Conservation (phyloP, 768 basidiomycete genomes). For the Tephrocybe rancida region DNA sequence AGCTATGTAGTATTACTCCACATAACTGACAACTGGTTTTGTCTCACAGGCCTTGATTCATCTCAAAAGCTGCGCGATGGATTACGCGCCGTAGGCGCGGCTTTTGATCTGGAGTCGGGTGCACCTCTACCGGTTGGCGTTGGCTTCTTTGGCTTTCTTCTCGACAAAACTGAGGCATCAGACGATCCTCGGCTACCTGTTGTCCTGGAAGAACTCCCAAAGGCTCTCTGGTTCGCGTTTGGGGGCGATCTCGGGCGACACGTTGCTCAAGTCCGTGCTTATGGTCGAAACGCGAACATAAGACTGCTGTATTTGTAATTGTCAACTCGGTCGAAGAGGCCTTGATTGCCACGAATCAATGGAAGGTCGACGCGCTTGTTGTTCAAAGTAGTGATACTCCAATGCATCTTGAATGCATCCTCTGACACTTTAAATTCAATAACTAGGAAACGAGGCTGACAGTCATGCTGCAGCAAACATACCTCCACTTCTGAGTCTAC, state of each 20-base stretch:
- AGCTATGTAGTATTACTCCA: neutral
- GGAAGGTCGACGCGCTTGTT: constrained; percentile 61
- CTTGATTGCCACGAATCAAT: constrained; percentile 45
- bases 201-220: constrained; percentile 46
- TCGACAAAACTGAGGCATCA: constrained; percentile 43
- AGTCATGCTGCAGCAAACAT: constrained; percentile 38
- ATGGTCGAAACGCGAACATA: constrained; percentile 35
- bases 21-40: constrained; percentile 2
- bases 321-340: constrained; percentile 54
- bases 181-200: constrained; percentile 37
- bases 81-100: constrained; percentile 33
- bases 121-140: constrained; percentile 54
- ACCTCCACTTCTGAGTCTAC: constrained; percentile 50
- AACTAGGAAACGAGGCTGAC: constrained; percentile 31
- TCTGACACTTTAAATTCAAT: too few relatives aligned
- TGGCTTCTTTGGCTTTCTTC: constrained; percentile 63
- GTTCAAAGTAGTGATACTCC: constrained; percentile 53
- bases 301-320: constrained; percentile 54
- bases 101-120: constrained; percentile 17
- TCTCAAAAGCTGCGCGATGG: constrained; percentile 39
- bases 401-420: neutral
- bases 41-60: constrained; percentile 36
- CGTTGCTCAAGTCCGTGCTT: constrained; percentile 46
- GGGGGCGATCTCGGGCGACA: constrained; percentile 50
- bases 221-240: constrained; percentile 62